Evolutionary conservation across 2,329 filamentous ascomycete genomes (phyloP).

Genomic region (Coleophoma cylindrospora): DNA sequence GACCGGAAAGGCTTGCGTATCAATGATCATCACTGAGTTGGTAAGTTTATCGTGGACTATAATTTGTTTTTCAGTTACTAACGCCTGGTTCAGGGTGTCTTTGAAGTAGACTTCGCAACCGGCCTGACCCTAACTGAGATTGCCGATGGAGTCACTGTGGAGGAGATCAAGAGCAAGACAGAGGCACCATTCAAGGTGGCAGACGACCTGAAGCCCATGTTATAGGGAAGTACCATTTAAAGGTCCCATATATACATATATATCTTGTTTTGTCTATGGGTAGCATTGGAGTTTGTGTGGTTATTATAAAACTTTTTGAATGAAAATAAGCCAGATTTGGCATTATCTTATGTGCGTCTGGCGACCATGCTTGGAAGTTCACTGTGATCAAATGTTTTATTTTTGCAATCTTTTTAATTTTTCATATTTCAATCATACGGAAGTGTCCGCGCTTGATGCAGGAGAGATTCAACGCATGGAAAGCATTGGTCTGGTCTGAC

Average conservation of each 20-base stretch:
- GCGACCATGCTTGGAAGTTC: too few relatives aligned
- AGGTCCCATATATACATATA: too few relatives aligned
- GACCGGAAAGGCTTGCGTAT: conserved; percentile 82
- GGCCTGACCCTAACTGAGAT: conserved; percentile 81
- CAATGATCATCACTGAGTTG: conserved; percentile 84
- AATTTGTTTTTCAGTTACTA: neutral
- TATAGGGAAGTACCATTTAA: conserved; percentile 26
- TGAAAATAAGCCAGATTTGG: neutral
- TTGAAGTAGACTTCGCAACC: conserved; percentile 75
- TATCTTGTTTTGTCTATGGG: neutral
- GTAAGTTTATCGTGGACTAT: conserved; percentile 36
- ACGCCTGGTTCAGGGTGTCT: conserved; percentile 40
- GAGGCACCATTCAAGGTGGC: conserved; percentile 80
- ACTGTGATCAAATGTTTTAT: too few relatives aligned
- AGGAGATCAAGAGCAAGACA: conserved; percentile 83
- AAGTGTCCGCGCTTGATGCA: conserved; percentile 19
- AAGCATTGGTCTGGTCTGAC: conserved; percentile 17
- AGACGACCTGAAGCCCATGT: conserved; percentile 77
- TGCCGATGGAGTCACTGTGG: conserved; percentile 83
- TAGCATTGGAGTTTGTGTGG: neutral
- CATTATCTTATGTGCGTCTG: too few relatives aligned
- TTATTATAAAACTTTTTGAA: neutral
- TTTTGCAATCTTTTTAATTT: too few relatives aligned
- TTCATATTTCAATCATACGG: too few relatives aligned
- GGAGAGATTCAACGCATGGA: conserved; percentile 18